Evolutionary conservation across 805 yeast genomes (phyloP).

Genomic region (Ogataea populi-albae): DNA sequence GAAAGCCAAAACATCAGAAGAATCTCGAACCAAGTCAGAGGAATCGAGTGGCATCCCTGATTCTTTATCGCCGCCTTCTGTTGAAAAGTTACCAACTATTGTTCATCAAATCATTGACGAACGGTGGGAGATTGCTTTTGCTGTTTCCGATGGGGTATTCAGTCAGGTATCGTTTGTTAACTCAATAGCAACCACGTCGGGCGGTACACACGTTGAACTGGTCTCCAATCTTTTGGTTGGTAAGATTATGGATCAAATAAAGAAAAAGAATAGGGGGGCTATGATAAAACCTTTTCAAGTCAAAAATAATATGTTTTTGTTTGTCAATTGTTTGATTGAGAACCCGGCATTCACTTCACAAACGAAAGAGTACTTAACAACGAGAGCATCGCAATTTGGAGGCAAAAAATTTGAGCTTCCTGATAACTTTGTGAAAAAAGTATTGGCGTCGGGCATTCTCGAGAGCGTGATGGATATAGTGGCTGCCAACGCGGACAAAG

Average conservation of each 20-base stretch:
- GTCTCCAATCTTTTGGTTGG: constrained; percentile 80
- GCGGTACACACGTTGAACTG: constrained; percentile 92
- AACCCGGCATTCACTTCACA: constrained; percentile 98
- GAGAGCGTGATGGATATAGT: constrained; percentile 81
- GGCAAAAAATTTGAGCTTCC: constrained; percentile 72
- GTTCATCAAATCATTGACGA: constrained; percentile 79
- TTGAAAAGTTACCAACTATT: constrained; percentile 50
- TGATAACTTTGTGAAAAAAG: constrained; percentile 70
- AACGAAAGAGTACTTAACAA: constrained; percentile 92
- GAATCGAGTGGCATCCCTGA: constrained; percentile 9
- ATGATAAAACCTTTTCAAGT: constrained; percentile 86
- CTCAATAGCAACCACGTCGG: constrained; percentile 94
- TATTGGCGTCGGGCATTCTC: constrained; percentile 64
- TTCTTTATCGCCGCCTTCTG: constrained; percentile 17
- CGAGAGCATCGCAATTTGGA: constrained; percentile 86
- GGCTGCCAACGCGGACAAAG: constrained; percentile 84
- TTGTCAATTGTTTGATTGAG: constrained; percentile 87
- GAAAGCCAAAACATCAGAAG: constrained; percentile 40
- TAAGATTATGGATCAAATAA: constrained; percentile 70
- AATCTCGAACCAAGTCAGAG: constrained; percentile 8
- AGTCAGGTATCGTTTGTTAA: constrained; percentile 96
- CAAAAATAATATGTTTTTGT: constrained; percentile 83
- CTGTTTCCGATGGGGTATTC: constrained; percentile 84
- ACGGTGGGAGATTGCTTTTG: constrained; percentile 96
- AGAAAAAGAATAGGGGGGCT: constrained; percentile 60